phyloP scores from a whole-genome alignment of 2,329 filamentous ascomycete species.

The Trichophyton mentagrophytes region DNA sequence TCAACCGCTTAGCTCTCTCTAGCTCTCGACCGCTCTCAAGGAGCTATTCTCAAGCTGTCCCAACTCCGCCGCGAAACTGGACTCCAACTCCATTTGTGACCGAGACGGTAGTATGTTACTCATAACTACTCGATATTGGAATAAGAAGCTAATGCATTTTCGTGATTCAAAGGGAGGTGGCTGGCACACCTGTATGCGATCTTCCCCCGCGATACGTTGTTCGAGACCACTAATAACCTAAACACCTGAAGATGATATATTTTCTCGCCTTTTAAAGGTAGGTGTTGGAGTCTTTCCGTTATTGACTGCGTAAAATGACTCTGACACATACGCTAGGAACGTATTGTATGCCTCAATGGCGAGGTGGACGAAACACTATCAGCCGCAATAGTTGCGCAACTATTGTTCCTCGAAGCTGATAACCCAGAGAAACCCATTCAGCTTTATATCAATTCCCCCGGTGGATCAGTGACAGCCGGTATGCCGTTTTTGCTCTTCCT shows the following conservation, averaged over 20 bases:
- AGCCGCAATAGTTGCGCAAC: slow-evolving; percentile 87
- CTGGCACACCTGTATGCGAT: slow-evolving; percentile 59
- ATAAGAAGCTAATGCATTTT: background rate
- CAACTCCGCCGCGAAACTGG: slow-evolving; percentile 30
- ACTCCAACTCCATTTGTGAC: slow-evolving; percentile 43
- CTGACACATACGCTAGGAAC: slow-evolving; percentile 46
- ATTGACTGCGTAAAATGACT: background rate
- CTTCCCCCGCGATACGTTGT: background rate
- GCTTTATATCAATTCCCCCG: slow-evolving; percentile 95
- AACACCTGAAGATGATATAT: slow-evolving; percentile 56
- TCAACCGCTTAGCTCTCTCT: slow-evolving; percentile 9
- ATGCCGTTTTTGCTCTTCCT: slow-evolving; percentile 10
- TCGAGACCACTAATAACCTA: slow-evolving; percentile 16
- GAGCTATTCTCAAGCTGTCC: slow-evolving; percentile 10
- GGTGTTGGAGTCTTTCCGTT: background rate
- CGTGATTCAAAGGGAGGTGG: slow-evolving; percentile 48
- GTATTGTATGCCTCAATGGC: slow-evolving; percentile 87
- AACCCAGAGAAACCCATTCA: slow-evolving; percentile 89
- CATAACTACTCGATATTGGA: background rate
- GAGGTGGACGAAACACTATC: slow-evolving; percentile 80
- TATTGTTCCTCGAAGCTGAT: slow-evolving; percentile 96
- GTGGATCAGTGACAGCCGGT: slow-evolving; percentile 78
- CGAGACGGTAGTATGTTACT: slow-evolving; percentile 42
- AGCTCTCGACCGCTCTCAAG: slow-evolving; percentile 6
- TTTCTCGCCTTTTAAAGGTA: slow-evolving; percentile 66